These are phyloP conservation scores for Papiliotrema laurentii DNA, from an alignment of 1,284 basidiomycete genomes.

Conservation along the genomic window DNA sequence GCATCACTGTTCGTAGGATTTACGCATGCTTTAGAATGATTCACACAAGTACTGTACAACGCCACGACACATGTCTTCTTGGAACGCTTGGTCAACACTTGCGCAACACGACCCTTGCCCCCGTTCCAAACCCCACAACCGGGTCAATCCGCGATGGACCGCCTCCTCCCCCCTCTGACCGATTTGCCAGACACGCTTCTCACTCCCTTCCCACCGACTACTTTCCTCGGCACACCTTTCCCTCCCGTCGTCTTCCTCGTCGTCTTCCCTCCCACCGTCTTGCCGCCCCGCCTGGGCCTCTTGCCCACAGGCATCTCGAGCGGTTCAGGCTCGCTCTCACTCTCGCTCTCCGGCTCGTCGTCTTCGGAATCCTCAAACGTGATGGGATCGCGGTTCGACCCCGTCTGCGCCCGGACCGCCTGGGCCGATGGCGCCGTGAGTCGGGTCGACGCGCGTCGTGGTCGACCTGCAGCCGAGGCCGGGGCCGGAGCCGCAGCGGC, in stretches of 20 bases:
- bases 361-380: constrained; percentile 25
- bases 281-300: constrained; percentile 18
- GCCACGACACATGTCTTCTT: no score
- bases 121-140: no score
- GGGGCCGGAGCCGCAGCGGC: constrained; percentile 49
- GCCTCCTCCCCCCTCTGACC: not conserved
- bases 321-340: constrained; percentile 8
- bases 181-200: not conserved
- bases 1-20: no score
- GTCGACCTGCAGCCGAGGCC: constrained; percentile 39
- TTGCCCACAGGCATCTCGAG: constrained; percentile 22
- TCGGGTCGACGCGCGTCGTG: constrained; percentile 9
- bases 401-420: constrained; percentile 5
- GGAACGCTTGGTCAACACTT: no score
- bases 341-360: constrained; percentile 17
- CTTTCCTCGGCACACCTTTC: constrained; percentile 20
- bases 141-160: no score
- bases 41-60: no score
- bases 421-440: constrained; percentile 7
- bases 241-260: constrained; percentile 24
- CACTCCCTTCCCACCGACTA: constrained; percentile 1
- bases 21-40: no score
- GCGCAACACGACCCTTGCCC: no score
- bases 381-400: constrained; percentile 35
- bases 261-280: constrained; percentile 19